A percentile compares a stretch with the other conserved stretches of the same genome.
phyloP scores from a whole-genome alignment of 2,329 filamentous ascomycete genomes.

The Rhynchosporium secalis region DNA sequence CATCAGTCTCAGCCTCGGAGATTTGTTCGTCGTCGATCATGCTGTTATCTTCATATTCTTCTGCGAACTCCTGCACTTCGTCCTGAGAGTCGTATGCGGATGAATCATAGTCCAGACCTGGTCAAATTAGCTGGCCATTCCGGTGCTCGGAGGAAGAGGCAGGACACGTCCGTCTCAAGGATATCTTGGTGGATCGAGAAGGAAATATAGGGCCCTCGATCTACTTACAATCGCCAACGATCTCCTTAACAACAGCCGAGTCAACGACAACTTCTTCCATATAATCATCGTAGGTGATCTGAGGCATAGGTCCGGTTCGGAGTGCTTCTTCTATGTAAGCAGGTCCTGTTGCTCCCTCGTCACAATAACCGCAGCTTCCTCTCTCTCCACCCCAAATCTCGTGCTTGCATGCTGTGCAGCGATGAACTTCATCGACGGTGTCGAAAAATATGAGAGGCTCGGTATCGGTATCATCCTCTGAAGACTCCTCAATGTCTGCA shows the following conservation, averaged over 20 bases:
- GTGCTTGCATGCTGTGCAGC: conserved; percentile 32
- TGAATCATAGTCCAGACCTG: conserved; percentile 30
- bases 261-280: conserved; percentile 19
- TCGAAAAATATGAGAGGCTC: conserved; percentile 21
- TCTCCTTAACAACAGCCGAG: background rate
- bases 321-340: conserved; percentile 28
- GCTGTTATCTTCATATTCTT: conserved; percentile 35
- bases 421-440: conserved; percentile 23
- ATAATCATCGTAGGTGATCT: conserved; percentile 17
- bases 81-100: conserved; percentile 38
- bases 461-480: background rate
- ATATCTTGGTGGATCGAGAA: too few relatives aligned
- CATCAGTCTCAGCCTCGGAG: conserved; percentile 14
- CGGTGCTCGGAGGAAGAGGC: too few relatives aligned
- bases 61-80: conserved; percentile 19
- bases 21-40: conserved; percentile 32
- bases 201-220: too few relatives aligned
- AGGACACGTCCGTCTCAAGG: too few relatives aligned
- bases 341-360: background rate
- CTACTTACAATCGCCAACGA: conserved; percentile 20
- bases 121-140: too few relatives aligned
- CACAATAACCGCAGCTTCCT: conserved; percentile 31
- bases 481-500: background rate
- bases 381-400: conserved; percentile 29
- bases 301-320: conserved; percentile 9